Conservation (phyloP, 2,329 filamentous ascomycete species). For the Cadophora sp. region DNA sequence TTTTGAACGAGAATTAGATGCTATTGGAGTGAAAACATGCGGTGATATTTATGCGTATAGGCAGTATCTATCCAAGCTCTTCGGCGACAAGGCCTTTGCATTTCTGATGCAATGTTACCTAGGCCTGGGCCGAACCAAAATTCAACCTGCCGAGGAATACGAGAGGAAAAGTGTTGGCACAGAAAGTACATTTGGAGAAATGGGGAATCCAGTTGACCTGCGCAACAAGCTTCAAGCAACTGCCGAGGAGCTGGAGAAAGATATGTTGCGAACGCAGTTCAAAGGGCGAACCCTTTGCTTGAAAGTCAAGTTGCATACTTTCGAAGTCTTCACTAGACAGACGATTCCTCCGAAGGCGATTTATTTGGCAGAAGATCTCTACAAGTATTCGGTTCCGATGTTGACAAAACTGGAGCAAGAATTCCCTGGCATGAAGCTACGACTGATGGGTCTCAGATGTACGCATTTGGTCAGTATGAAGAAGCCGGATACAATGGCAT, state of each 20-base stretch:
- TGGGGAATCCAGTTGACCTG: conserved; percentile 71
- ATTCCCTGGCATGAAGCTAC: conserved; percentile 76
- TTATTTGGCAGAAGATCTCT: conserved; percentile 79
- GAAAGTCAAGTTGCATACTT: conserved; percentile 94
- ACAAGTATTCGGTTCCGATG: conserved; percentile 82
- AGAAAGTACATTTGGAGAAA: conserved; percentile 87
- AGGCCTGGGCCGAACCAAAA: conserved; percentile 82
- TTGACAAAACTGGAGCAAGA: conserved; percentile 84
- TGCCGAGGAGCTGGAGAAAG: conserved; percentile 86
- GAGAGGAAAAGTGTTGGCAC: conserved; percentile 94
- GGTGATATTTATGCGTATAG: conserved; percentile 84
- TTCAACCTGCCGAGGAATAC: conserved; percentile 87
- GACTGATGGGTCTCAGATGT: conserved; percentile 87
- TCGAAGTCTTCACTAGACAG: conserved; percentile 88
- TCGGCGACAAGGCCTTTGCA: conserved; percentile 89
- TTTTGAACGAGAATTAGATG: conserved; percentile 87
- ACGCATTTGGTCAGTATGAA: conserved; percentile 88
- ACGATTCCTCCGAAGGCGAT: conserved; percentile 76
- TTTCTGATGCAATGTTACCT: conserved; percentile 87
- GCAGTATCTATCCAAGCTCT: conserved; percentile 75
- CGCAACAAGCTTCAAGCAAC: conserved; percentile 80
- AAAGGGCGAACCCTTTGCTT: conserved; percentile 91
- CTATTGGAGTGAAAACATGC: conserved; percentile 86
- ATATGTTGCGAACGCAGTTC: conserved; percentile 78
- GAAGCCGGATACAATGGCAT: conserved; percentile 76